Base-by-base conservation (phyloP, 768 basidiomycete species). In the Hygrophorus pudorinus region DNA sequence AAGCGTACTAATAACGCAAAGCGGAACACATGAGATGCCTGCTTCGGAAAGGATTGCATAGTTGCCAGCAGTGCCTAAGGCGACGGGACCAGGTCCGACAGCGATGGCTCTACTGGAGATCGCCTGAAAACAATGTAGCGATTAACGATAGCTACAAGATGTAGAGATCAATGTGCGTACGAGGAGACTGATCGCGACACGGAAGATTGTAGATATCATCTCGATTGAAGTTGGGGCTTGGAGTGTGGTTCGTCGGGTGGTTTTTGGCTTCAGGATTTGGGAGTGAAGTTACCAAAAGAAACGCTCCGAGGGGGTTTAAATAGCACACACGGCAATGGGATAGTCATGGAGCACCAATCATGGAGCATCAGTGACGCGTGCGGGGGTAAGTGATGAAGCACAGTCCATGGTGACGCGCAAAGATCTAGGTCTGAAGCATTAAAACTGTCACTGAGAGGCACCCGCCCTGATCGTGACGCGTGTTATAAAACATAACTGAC, bases 1-100 rank as follows among this genome's bases (percentile, higher is more conserved):
- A 28, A 41, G 33, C 40, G 3, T 41, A 41, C 40, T 41, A 7
- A 48, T 48, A n/a, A 33, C 42, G 14, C 36, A 47, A 17, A 31
- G 32, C 8, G 40, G 29, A 10, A 47, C 41, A 9, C 41, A 42
- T 17, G 46, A 42, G 28, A 47, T 37, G 2, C 46, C 46, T 37
- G 21, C 38, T 42, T 47, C 14, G 16, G 41, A 2, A 16, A 47
- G 41, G 28, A 48, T 44, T 11, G 33, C 41, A n/a, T 30, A 48
- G 29, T 48, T 48, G 10, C 16, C 47, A 3, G 47, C 47, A 4
- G 41, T 18, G 14, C 47, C 14, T 21, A 48, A 38, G 28, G 35
- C 43, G 12, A 48, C 35, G 29, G 39, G 14, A 6, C 34, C 45
- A 17, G 45, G 45, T 11, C 45, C 39, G 1, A 46, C 24, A 34